These are phyloP conservation scores for Mucor mucedo DNA, from an alignment of 371 early-diverging fungal genomes.

Conservation along the genomic window DNA sequence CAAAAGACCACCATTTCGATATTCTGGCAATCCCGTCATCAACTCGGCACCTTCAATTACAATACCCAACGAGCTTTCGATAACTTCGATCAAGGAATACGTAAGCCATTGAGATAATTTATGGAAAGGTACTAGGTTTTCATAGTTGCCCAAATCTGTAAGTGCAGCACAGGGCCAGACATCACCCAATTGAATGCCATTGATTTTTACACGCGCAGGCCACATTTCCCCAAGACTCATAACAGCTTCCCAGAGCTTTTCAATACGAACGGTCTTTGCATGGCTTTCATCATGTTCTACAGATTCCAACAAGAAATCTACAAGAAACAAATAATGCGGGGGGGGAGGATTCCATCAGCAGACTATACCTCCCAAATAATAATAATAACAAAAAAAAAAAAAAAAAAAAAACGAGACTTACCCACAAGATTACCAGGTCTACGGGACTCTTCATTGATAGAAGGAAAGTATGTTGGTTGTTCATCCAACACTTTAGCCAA, in stretches of 20 bases:
- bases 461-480: slow-evolving; percentile 69
- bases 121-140: slow-evolving; percentile 81
- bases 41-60: slow-evolving; percentile 62
- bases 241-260: slow-evolving; percentile 75
- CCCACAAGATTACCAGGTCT: slow-evolving; percentile 87
- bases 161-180: slow-evolving; percentile 85
- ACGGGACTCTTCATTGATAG: slow-evolving; percentile 33
- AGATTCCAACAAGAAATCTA: slow-evolving; percentile 52
- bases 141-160: slow-evolving; percentile 31
- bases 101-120: slow-evolving; percentile 96
- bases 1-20: slow-evolving; percentile 81
- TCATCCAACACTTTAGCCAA: slow-evolving; percentile 65
- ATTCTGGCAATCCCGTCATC: slow-evolving; percentile 93
- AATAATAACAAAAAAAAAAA: background rate
- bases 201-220: slow-evolving; percentile 69
- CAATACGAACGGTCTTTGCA: slow-evolving; percentile 26
- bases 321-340: background rate
- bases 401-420: slow-evolving; percentile 23
- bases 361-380: too few relatives aligned
- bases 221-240: slow-evolving; percentile 61
- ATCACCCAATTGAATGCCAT: slow-evolving; percentile 84
- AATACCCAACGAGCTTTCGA: slow-evolving; percentile 63
- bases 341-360: too few relatives aligned
- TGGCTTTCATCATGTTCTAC: slow-evolving; percentile 12
- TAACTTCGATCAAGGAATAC: slow-evolving; percentile 87